These are phyloP conservation scores for Pichia occidentalis DNA, from an alignment of 805 yeast genomes.

Conservation along the genomic window DNA sequence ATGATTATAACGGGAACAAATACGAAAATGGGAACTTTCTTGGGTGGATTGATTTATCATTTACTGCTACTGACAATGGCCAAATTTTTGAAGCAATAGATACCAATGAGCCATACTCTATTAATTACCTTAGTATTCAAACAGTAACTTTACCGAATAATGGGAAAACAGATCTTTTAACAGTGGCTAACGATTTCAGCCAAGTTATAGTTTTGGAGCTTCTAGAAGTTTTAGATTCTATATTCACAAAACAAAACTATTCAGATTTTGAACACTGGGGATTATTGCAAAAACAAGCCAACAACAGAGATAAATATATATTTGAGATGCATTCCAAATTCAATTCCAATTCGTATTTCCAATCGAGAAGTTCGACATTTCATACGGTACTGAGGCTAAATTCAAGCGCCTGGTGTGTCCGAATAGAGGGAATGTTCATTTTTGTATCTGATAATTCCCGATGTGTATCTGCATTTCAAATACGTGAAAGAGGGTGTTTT, in stretches of 20 bases:
- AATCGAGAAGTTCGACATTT: too few relatives aligned
- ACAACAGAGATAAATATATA: neutral
- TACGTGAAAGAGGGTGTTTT: too few relatives aligned
- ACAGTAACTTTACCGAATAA: neutral
- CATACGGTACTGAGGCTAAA: too few relatives aligned
- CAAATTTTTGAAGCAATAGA: neutral
- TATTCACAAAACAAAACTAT: neutral
- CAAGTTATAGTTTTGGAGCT: conserved; percentile 3
- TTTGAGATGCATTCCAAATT: conserved; percentile 4
- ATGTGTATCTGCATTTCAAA: conserved; percentile 34
- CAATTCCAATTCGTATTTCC: too few relatives aligned
- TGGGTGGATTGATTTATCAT: neutral
- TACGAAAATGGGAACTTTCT: neutral
- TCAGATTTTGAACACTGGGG: conserved; percentile 2
- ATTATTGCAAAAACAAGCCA: neutral
- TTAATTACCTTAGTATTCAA: conserved; percentile 4
- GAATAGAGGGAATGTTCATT: conserved; percentile 35
- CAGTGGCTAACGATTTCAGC: conserved; percentile 6
- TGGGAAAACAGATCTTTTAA: neutral
- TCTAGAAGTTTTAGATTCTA: neutral
- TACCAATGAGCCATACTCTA: conserved; percentile 1
- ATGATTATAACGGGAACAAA: too few relatives aligned
- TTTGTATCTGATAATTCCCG: conserved; percentile 52
- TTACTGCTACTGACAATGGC: neutral
- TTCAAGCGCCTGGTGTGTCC: conserved; percentile 52